Evolutionary conservation across 139 green algal species (phyloP).

Genomic region (Haematococcus sp.): DNA sequence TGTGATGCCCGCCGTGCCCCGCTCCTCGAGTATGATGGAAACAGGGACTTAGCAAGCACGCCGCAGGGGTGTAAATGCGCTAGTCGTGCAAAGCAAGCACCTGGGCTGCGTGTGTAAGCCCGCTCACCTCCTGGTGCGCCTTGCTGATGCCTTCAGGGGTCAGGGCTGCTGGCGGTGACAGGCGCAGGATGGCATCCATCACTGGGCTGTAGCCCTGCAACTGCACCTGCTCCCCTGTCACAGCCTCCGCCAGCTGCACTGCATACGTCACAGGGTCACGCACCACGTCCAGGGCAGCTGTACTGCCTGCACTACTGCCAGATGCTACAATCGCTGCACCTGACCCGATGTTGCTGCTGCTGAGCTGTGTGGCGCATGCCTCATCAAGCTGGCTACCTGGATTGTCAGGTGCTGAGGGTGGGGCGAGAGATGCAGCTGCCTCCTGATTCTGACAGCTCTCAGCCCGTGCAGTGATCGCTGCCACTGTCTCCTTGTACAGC

Average conservation of each 20-base stretch:
- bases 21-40: too few relatives aligned
- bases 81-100: too few relatives aligned
- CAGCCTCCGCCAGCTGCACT: conserved; percentile 22
- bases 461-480: background rate
- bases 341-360: background rate
- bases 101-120: too few relatives aligned
- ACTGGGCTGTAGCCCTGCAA: conserved; percentile 26
- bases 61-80: too few relatives aligned
- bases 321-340: background rate
- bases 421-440: background rate
- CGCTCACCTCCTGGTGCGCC: conserved; percentile 29
- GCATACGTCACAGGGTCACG: conserved; percentile 31
- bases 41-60: too few relatives aligned
- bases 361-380: background rate
- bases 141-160: conserved; percentile 35
- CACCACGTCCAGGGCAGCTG: conserved; percentile 9
- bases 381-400: too few relatives aligned
- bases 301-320: conserved; percentile 5
- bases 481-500: conserved; percentile 10
- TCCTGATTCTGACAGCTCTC: background rate
- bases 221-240: conserved; percentile 31
- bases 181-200: conserved; percentile 33
- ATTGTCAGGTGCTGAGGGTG: background rate
- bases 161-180: conserved; percentile 36
- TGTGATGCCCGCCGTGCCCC: too few relatives aligned